phyloP scores from a whole-genome alignment of 805 yeast genomes.

The Yamadazyma akitaensis region DNA sequence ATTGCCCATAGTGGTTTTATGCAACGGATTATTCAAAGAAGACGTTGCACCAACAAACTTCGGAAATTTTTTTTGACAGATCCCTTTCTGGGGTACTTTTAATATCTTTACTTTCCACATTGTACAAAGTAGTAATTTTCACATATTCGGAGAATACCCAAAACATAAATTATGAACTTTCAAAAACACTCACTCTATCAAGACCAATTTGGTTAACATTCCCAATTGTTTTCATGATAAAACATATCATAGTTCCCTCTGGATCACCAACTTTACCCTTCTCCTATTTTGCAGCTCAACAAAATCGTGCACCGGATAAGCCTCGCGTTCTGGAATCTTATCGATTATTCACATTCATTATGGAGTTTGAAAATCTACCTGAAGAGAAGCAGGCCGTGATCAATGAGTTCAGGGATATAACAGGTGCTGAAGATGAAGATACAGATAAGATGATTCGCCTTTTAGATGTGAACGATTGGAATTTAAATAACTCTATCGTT shows the following conservation, averaged over 20 bases:
- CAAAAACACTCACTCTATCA: too few relatives aligned
- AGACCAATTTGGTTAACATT: too few relatives aligned
- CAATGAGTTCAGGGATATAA: slow-evolving; percentile 18
- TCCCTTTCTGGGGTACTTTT: too few relatives aligned
- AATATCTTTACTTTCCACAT: too few relatives aligned
- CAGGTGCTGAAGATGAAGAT: slow-evolving; percentile 22
- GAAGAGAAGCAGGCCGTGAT: slow-evolving; percentile 2
- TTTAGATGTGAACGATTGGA: slow-evolving; percentile 53
- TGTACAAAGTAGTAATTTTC: too few relatives aligned
- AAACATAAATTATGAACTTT: too few relatives aligned
- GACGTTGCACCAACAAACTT: too few relatives aligned
- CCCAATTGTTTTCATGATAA: too few relatives aligned
- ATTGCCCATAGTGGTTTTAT: too few relatives aligned
- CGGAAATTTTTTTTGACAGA: too few relatives aligned
- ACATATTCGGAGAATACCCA: too few relatives aligned
- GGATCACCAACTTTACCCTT: neutral
- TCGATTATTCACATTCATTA: neutral
- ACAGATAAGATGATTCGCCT: slow-evolving; percentile 46
- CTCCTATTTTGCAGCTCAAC: neutral
- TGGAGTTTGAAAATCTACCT: slow-evolving; percentile 3
- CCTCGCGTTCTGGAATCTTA: slow-evolving; percentile 1
- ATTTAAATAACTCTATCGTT: slow-evolving; percentile 58
- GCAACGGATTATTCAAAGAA: too few relatives aligned
- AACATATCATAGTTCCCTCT: neutral
- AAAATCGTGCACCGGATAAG: neutral